phyloP scores from a whole-genome alignment of 768 basidiomycete genomes.

The Omphalotus guepiniiformis region DNA sequence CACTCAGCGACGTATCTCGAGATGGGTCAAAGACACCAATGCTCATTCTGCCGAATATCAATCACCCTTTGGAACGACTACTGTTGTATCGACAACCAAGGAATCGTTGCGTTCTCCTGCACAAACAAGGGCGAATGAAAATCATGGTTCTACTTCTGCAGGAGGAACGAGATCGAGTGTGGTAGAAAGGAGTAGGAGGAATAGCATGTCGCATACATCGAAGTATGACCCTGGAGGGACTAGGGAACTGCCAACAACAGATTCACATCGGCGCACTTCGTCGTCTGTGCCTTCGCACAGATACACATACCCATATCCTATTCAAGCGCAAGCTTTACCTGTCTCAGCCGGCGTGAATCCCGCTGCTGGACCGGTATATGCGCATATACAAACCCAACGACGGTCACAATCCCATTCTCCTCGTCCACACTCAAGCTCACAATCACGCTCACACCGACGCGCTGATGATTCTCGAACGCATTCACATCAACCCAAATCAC shows the following conservation, averaged over 20 bases:
- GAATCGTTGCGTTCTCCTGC: not conserved
- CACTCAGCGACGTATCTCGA: constrained; percentile 36
- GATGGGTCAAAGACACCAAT: constrained; percentile 36
- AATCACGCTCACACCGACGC: not conserved
- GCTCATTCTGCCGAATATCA: constrained; percentile 10
- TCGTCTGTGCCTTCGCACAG: not conserved
- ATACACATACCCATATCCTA: constrained; percentile 5
- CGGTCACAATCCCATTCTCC: not conserved
- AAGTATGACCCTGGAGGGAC: not conserved
- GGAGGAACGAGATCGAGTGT: not conserved
- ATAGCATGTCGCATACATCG: not conserved
- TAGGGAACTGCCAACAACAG: not conserved
- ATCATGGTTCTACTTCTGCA: not conserved
- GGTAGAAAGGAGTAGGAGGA: constrained; percentile 1
- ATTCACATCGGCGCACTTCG: not conserved
- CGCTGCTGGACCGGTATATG: not conserved
- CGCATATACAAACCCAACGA: not conserved
- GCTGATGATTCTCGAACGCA: not conserved
- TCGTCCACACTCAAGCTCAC: not conserved
- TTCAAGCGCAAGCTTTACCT: not conserved
- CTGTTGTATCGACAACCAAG: not conserved
- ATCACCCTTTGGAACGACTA: not conserved
- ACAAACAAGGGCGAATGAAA: not conserved
- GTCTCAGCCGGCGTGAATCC: not conserved
- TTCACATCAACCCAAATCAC: not conserved